These are phyloP conservation scores for Neonectria ditissima DNA, from an alignment of 2,329 filamentous ascomycete species.

Conservation along the genomic window DNA sequence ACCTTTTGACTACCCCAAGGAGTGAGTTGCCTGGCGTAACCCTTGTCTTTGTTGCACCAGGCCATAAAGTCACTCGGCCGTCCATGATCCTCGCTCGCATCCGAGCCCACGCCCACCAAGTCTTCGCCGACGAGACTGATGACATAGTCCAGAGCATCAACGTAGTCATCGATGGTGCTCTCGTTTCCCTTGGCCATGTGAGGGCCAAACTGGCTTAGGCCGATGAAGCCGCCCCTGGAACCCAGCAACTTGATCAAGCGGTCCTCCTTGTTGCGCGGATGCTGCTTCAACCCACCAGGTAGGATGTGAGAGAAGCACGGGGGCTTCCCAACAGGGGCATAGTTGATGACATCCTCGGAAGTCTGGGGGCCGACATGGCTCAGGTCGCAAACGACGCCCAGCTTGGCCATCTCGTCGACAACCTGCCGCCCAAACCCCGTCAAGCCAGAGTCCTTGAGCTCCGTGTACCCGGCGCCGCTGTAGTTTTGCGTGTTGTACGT, in stretches of 20 bases:
- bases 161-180: constrained; percentile 56
- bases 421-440: constrained; percentile 52
- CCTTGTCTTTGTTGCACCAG: constrained; percentile 57
- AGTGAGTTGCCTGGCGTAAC: constrained; percentile 52
- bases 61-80: constrained; percentile 54
- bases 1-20: constrained; percentile 56
- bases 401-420: constrained; percentile 49
- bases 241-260: constrained; percentile 51
- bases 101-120: constrained; percentile 52
- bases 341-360: constrained; percentile 50
- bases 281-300: constrained; percentile 50
- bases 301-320: constrained; percentile 55
- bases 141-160: constrained; percentile 54
- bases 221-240: constrained; percentile 53
- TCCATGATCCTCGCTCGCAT: constrained; percentile 54
- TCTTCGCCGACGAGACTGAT: constrained; percentile 52
- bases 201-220: constrained; percentile 53
- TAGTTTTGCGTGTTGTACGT: constrained; percentile 58
- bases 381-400: constrained; percentile 52
- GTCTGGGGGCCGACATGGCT: constrained; percentile 52
- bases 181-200: constrained; percentile 55
- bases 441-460: constrained; percentile 51
- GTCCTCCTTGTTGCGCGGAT: constrained; percentile 54
- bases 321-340: constrained; percentile 51
- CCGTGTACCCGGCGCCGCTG: constrained; percentile 54